These are phyloP conservation scores for Symbiodinium pilosum DNA, from an alignment of 73 alveolate species.

Conservation along the genomic window DNA sequence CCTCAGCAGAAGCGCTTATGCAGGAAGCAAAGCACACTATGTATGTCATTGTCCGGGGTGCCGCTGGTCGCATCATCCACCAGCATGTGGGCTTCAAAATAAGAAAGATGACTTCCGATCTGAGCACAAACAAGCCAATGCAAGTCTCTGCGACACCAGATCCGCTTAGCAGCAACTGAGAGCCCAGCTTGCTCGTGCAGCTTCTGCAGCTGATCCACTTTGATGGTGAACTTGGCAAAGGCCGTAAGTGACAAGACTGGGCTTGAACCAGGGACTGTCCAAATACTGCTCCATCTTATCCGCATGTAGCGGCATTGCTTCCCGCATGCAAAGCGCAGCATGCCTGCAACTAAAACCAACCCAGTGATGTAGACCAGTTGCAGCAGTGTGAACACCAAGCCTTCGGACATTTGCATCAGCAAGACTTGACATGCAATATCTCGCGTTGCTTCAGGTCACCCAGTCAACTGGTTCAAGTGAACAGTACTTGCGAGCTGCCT, in stretches of 20 bases:
- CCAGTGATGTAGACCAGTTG: background rate
- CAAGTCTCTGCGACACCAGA: no score
- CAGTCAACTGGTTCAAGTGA: no score
- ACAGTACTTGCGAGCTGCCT: background rate
- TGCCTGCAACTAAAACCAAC: background rate
- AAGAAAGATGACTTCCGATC: conserved; percentile 16
- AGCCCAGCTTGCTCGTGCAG: conserved; percentile 57
- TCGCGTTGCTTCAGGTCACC: no score
- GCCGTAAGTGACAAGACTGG: no score
- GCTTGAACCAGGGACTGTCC: no score
- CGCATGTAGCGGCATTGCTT: background rate
- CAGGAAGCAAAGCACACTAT: no score
- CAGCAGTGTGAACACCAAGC: conserved; percentile 14
- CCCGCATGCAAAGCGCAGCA: background rate
- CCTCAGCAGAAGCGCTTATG: no score
- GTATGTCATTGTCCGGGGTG: conserved; percentile 18
- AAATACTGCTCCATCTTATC: background rate
- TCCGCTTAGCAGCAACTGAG: background rate
- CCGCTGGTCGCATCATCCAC: conserved; percentile 80
- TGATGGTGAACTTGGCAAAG: conserved; percentile 35
- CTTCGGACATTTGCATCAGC: background rate
- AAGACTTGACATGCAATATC: no score
- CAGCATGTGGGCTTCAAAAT: conserved; percentile 35
- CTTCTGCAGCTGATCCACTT: conserved; percentile 46
- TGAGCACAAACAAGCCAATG: background rate